These are phyloP conservation scores for Erythrophleum fordii DNA, from an alignment of 306 rosid genomes.

Conservation along the genomic window DNA sequence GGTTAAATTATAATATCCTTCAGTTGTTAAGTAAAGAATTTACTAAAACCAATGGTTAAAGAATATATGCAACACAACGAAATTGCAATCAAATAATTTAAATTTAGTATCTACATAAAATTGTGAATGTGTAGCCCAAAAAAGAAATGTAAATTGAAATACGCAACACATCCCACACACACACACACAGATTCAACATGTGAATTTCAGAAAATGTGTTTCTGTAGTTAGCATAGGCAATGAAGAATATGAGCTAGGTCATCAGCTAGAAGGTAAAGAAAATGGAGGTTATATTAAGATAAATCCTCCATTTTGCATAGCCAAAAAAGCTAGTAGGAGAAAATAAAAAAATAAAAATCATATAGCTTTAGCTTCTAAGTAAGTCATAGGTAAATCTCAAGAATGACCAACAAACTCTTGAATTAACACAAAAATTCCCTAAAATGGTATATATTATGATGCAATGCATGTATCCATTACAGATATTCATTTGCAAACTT, in stretches of 20 bases:
- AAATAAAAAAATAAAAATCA: too few relatives aligned
- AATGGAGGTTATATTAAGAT: background rate
- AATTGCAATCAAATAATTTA: background rate
- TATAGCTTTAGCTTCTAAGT: too few relatives aligned
- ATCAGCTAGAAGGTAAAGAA: conserved; percentile 28
- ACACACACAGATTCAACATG: background rate
- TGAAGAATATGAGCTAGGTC: conserved; percentile 24
- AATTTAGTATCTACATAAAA: conserved; percentile 16
- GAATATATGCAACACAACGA: background rate
- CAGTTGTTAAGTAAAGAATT: background rate
- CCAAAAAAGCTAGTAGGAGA: conserved; percentile 18
- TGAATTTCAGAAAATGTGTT: background rate
- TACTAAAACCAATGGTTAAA: background rate
- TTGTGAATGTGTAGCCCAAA: conserved; percentile 5
- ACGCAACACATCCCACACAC: conserved; percentile 2
- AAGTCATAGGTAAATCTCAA: too few relatives aligned
- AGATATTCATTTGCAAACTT: too few relatives aligned
- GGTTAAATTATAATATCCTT: background rate
- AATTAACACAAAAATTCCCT: too few relatives aligned
- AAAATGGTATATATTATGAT: too few relatives aligned
- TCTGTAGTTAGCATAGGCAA: conserved; percentile 9
- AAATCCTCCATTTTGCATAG: background rate
- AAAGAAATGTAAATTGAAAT: conserved; percentile 25
- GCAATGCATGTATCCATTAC: too few relatives aligned
- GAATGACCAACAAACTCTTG: too few relatives aligned